Percentiles rank a stretch among this genome's conserved stretches.
Evolutionary conservation across 2,329 filamentous ascomycete genomes (phyloP).

Genomic region (Fusarium transvaalense): DNA sequence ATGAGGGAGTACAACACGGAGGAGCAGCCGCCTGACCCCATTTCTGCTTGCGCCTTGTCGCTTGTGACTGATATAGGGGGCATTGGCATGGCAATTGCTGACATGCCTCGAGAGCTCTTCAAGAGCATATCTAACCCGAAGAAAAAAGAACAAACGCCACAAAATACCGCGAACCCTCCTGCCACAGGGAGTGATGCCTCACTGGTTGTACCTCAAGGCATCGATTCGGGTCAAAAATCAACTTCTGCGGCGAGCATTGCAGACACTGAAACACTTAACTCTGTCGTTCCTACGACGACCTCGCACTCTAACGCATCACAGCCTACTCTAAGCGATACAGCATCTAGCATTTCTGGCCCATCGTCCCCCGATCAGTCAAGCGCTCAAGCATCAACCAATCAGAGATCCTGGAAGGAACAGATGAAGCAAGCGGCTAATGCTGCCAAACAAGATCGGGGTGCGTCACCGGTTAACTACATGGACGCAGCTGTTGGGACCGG

Average conservation of each 20-base stretch:
- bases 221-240: conserved; percentile 22
- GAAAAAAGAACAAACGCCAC: conserved; percentile 18
- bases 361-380: conserved; percentile 27
- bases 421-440: conserved; percentile 27
- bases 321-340: conserved; percentile 39
- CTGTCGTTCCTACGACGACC: conserved; percentile 14
- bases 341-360: conserved; percentile 36
- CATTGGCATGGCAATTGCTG: conserved; percentile 85
- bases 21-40: conserved; percentile 81
- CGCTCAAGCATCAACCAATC: conserved; percentile 21
- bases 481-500: conserved; percentile 75
- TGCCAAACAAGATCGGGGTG: conserved; percentile 31
- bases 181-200: conserved; percentile 23
- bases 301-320: conserved; percentile 43
- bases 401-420: conserved; percentile 35
- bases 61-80: conserved; percentile 85
- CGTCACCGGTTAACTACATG: conserved; percentile 42
- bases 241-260: conserved; percentile 18
- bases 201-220: neutral
- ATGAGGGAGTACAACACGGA: conserved; percentile 79
- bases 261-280: conserved; percentile 12
- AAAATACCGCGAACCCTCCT: conserved; percentile 7
- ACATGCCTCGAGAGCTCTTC: conserved; percentile 73
- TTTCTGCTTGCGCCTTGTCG: conserved; percentile 81
- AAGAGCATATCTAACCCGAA: conserved; percentile 52